These are phyloP conservation scores for Tothia fuscella DNA, from an alignment of 2,329 filamentous ascomycete species.

Conservation along the genomic window DNA sequence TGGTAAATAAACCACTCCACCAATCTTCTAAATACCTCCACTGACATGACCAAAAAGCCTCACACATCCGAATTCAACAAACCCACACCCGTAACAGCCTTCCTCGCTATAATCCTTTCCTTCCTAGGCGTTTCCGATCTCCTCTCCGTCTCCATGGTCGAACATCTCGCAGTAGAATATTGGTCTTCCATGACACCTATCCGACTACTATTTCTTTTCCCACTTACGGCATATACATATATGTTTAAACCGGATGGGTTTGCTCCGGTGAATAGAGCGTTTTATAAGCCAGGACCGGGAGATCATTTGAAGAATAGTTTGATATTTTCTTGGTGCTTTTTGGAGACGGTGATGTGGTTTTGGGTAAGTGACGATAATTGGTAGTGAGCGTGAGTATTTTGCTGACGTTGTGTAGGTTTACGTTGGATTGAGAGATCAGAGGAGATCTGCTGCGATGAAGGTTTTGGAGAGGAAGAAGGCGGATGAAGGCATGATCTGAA, in stretches of 20 bases:
- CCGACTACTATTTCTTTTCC: constrained; percentile 52
- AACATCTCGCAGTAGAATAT: constrained; percentile 31
- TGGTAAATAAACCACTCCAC: constrained; percentile 39
- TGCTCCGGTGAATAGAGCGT: constrained; percentile 21
- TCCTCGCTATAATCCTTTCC: constrained; percentile 58
- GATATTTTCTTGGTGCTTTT: constrained; percentile 72
- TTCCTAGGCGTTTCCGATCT: constrained; percentile 41
- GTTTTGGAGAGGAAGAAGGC: constrained; percentile 23
- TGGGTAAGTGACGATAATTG: constrained; percentile 47
- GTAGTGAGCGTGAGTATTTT: neutral
- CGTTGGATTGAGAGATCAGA: constrained; percentile 25
- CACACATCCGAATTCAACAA: constrained; percentile 54
- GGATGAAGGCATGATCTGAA: too few relatives aligned
- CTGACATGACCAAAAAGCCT: constrained; percentile 35
- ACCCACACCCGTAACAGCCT: constrained; percentile 54
- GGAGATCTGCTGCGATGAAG: constrained; percentile 19
- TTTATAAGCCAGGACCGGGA: constrained; percentile 21
- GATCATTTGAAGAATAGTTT: constrained; percentile 72
- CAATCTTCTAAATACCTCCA: constrained; percentile 6
- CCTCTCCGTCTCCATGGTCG: constrained; percentile 32
- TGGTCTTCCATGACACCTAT: constrained; percentile 46
- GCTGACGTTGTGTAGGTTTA: constrained; percentile 18
- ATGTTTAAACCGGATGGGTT: constrained; percentile 44
- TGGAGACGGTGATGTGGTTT: constrained; percentile 79
- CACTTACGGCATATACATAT: constrained; percentile 52